Evolutionary conservation across 140 eudicot genomes (phyloP), one percentile per base, ranked within the genome.

Genomic region (Oenanthe javanica): DNA sequence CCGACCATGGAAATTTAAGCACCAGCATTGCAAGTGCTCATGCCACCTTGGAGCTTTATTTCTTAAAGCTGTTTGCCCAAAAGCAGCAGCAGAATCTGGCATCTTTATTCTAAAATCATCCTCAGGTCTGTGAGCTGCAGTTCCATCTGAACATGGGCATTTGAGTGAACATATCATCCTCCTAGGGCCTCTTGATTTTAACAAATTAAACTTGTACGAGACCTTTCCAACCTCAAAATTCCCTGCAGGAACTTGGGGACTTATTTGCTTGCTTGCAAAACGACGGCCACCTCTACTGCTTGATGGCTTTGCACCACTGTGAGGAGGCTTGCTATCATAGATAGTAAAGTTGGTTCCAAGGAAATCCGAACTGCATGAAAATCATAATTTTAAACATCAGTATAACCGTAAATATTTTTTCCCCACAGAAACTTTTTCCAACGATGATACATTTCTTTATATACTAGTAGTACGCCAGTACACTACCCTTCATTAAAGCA

Each of bases 31-130:
- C 91, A 92, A 81, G 82, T 92, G 91, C 43, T 94, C 97, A 59
- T 94, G 97, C 99, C 99, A 94, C 84, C 99, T 83, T 14, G 99
- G 97, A 12, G 97, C 95, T 82, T 94, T 94, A 78, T 92, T 94
- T 81, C 87, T 94, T 79, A 94, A 79, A 15, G 91, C 80, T 2
- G 91, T 92, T 57, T 67, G 80, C 46, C 77, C 87, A 38, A 77
- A 57, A 19, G 42, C 61, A 79, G 77, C 38, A 9, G 77, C 38
- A 9, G 82, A 83, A 13, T 87, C 89, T 10, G 88, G 84, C 43
- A 75, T 77, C 84, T 90, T 85, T 61, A 72, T 49, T 76, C 86
- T 82, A 71, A 81, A 50, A 76, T 76, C 81, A 23, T 80, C 46
- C 63, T 78, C 78, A 63, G 81, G 77, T 46, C 79, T 71, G 57